Evolutionary conservation across 805 yeast genomes (phyloP), one percentile per base, ranked within the genome.

Genomic region (Babjeviella inositovora): DNA sequence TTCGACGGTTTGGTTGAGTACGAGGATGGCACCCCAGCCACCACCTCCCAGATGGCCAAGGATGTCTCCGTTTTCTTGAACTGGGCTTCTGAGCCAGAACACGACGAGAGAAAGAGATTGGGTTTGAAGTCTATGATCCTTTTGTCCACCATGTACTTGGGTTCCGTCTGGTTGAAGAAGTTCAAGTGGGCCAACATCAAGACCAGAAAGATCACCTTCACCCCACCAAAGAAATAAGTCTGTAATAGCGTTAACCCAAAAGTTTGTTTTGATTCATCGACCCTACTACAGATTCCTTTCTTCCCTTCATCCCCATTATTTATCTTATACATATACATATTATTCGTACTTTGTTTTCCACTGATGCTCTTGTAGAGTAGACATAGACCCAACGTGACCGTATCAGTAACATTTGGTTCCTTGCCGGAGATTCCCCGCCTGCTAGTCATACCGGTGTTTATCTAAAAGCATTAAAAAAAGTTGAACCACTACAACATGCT

Each of bases 41-140:
- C 97, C 25, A 77, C 97, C 33, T 75, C 97, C 28, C 98, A 90
- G 65, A 85, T 87, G 97, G 98, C 98, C 38, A 90, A 90, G 68
- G 98, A 90, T 55, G 98, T 90, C 28, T 60, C 82, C 32, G 72
- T 82, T 25, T 90, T 90, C 76, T 72, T 90, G 53, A 79, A 85
- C 69, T 90, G 98, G 98, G 82, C 95, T 35, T 61, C 95, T 29
- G 95, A 84, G 62, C 98, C 98, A 32, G 98, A 90, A 62, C 95
- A 79, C 43, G 98, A 90, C 45, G 95, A 84, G 50, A 79, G 98
- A 64, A 90, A 90, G 74, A 81, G 76, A 62, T 64, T 76, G 54
- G 98, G 98, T 61, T 62, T 81, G 53, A 90, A 90, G 67, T 94
- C 95, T 25, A 46, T 90, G 36, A 62, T 85, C 41, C 65, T 84